phyloP scores from a whole-genome alignment of 2,329 filamentous ascomycete species.

The Aspergillus uvarum region DNA sequence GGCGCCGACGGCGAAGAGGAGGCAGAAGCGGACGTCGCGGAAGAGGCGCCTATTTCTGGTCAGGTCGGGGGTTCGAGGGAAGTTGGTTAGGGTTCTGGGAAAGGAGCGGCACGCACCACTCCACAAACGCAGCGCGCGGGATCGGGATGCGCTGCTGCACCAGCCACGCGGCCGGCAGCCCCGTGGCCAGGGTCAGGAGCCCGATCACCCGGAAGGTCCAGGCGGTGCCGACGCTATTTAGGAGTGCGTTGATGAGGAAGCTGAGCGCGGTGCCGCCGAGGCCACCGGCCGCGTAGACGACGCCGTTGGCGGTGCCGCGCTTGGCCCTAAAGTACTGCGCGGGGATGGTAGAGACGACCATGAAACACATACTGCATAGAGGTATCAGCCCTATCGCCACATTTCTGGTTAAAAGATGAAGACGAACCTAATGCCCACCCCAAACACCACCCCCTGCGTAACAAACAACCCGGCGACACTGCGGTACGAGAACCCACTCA shows the following conservation, averaged over 20 bases:
- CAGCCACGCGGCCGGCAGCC: constrained; percentile 56
- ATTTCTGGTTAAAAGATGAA: not conserved
- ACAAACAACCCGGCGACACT: constrained; percentile 52
- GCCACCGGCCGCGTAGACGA: constrained; percentile 46
- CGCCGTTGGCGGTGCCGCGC: constrained; percentile 57
- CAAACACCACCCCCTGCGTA: constrained; percentile 50
- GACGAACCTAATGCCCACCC: constrained; percentile 44
- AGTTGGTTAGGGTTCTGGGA: not conserved
- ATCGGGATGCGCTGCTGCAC: constrained; percentile 44
- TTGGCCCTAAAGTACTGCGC: constrained; percentile 57
- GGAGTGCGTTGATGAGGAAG: constrained; percentile 50
- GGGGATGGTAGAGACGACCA: constrained; percentile 51
- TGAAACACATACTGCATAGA: constrained; percentile 36
- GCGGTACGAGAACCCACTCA: constrained; percentile 48
- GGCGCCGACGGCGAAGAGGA: constrained; percentile 55
- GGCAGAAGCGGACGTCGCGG: constrained; percentile 51
- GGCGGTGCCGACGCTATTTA: constrained; percentile 41
- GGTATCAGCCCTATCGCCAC: not conserved
- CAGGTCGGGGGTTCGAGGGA: not conserved
- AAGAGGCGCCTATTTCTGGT: constrained; percentile 48
- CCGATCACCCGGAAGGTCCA: constrained; percentile 45
- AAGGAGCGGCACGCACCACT: constrained; percentile 43
- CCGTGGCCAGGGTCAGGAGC: constrained; percentile 53
- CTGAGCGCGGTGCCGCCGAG: constrained; percentile 57
- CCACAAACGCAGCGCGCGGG: constrained; percentile 45